These are phyloP conservation scores for Thielaviopsis ethacetica DNA, from an alignment of 2,329 filamentous ascomycete species.

Conservation along the genomic window DNA sequence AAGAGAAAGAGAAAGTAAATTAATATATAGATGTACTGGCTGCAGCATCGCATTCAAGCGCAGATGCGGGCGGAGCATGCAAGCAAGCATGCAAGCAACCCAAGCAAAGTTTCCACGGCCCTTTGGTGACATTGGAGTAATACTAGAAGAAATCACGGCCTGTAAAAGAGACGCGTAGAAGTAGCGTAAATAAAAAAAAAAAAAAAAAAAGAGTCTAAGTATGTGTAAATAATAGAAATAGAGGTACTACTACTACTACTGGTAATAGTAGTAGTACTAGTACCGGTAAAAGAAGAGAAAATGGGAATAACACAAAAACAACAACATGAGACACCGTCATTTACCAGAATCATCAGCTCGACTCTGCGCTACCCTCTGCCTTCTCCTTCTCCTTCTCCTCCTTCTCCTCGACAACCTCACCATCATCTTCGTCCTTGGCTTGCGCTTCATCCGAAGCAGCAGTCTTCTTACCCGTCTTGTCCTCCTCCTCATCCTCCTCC, in stretches of 20 bases:
- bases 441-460: no score
- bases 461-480: conserved; percentile 14
- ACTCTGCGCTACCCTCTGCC: conserved; percentile 15
- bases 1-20: background rate
- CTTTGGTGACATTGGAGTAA: no score
- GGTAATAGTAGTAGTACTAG: no score
- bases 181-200: no score
- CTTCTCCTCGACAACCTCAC: background rate
- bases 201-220: background rate
- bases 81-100: no score
- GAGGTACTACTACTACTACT: no score
- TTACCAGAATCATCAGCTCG: conserved; percentile 3
- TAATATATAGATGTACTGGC: no score
- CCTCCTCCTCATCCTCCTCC: conserved; percentile 12
- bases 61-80: no score
- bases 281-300: background rate
- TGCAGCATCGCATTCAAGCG: no score
- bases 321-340: background rate
- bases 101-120: no score
- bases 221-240: background rate
- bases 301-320: background rate
- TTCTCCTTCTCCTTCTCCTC: background rate
- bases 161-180: no score
- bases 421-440: no score
- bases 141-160: background rate